Percentiles rank a stretch among this genome's conserved stretches.
Conservation (phyloP, 2,329 filamentous ascomycete species). For the Leptographium wingfieldii region DNA sequence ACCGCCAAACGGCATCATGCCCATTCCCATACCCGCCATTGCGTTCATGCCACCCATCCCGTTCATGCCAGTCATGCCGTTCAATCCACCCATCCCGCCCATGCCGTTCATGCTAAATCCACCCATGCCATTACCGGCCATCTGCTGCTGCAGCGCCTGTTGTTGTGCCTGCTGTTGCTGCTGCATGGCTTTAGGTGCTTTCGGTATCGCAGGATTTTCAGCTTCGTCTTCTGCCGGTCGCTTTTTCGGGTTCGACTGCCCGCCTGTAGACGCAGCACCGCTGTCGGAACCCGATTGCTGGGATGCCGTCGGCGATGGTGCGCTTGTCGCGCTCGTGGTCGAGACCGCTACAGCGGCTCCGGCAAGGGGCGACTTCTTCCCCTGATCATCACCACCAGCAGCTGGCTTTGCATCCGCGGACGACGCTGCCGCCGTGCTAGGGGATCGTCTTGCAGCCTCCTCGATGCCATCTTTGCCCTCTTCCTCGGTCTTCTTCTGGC, state of each 20-base stretch:
- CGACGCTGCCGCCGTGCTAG: not conserved
- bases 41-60: slow-evolving; percentile 8
- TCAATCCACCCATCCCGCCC: slow-evolving; percentile 14
- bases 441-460: slow-evolving; percentile 24
- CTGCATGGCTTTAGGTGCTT: slow-evolving; percentile 54
- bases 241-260: slow-evolving; percentile 48
- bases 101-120: slow-evolving; percentile 19
- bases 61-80: slow-evolving; percentile 17
- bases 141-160: slow-evolving; percentile 24
- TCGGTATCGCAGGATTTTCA: slow-evolving; percentile 52
- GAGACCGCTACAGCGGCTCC: slow-evolving; percentile 9
- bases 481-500: slow-evolving; percentile 19
- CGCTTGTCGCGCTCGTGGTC: not conserved
- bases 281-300: slow-evolving; percentile 4
- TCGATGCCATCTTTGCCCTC: slow-evolving; percentile 7
- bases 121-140: slow-evolving; percentile 29
- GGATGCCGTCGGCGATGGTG: not conserved
- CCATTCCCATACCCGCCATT: slow-evolving; percentile 24
- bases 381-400: not conserved
- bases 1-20: slow-evolving; percentile 24
- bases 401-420: slow-evolving; percentile 5
- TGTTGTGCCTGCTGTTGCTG: slow-evolving; percentile 29
- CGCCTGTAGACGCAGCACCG: slow-evolving; percentile 16
- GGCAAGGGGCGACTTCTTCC: not conserved
- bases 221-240: slow-evolving; percentile 63